Percentiles rank a stretch among this genome's conserved stretches.
These are phyloP conservation scores for Psilocybe cyanescens DNA, from an alignment of 768 basidiomycete genomes.

Conservation along the genomic window DNA sequence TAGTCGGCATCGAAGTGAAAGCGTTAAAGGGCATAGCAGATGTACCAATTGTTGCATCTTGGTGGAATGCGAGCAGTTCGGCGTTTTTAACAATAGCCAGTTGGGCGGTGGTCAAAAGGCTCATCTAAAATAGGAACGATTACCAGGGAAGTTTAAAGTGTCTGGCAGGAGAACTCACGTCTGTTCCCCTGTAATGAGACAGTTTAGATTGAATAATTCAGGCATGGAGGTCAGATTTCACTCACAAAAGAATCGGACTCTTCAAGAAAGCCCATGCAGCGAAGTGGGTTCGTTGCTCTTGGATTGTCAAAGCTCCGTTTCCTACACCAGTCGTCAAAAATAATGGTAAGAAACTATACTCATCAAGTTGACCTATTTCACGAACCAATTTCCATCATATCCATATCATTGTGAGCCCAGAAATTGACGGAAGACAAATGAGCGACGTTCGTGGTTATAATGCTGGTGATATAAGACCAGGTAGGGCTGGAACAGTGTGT, in stretches of 20 bases:
- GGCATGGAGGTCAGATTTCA: background rate
- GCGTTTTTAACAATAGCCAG: slow-evolving; percentile 52
- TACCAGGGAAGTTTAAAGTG: slow-evolving; percentile 8
- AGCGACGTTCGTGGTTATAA: slow-evolving; percentile 46
- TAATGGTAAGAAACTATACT: too few species aligned
- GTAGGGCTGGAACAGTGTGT: slow-evolving; percentile 33
- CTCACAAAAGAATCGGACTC: slow-evolving; percentile 56
- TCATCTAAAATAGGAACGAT: slow-evolving; percentile 35
- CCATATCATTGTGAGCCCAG: slow-evolving; percentile 59
- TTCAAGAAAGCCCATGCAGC: slow-evolving; percentile 59
- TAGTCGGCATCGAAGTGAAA: slow-evolving; percentile 37
- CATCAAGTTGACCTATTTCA: background rate
- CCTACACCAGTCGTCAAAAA: slow-evolving; percentile 26
- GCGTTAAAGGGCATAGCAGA: slow-evolving; percentile 54
- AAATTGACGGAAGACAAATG: slow-evolving; percentile 48
- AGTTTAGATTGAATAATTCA: background rate
- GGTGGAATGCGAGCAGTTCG: slow-evolving; percentile 59
- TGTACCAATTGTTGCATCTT: slow-evolving; percentile 47
- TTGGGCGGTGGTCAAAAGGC: slow-evolving; percentile 41
- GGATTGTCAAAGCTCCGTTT: slow-evolving; percentile 50
- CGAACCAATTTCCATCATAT: slow-evolving; percentile 55
- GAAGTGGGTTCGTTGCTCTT: slow-evolving; percentile 59
- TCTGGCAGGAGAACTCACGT: slow-evolving; percentile 31
- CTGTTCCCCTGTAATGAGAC: slow-evolving; percentile 35
- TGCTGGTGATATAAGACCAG: slow-evolving; percentile 53